A percentile compares a stretch with the other conserved stretches of the same genome.
These are phyloP conservation scores for Achlya hypogyna DNA, from an alignment of 352 stramenopile species.

Conservation along the genomic window DNA sequence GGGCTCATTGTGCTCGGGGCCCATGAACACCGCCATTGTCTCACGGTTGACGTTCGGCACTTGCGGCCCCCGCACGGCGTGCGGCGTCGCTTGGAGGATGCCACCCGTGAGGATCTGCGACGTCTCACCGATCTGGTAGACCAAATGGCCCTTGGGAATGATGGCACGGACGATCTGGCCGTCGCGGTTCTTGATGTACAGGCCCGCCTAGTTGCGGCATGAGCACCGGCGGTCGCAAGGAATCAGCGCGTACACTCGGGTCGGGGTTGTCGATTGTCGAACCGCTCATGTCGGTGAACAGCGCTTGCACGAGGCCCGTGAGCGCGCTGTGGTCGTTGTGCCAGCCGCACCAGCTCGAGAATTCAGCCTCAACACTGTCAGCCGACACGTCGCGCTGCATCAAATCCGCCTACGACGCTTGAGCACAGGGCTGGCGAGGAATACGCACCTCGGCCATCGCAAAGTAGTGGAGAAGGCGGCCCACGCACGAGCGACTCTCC, in stretches of 20 bases:
- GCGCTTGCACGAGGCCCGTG: conserved; percentile 89
- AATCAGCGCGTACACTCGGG: conserved; percentile 21
- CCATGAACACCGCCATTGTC: conserved; percentile 96
- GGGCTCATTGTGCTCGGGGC: conserved; percentile 80
- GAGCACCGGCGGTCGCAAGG: too few species aligned
- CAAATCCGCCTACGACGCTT: conserved; percentile 35
- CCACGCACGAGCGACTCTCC: conserved; percentile 86
- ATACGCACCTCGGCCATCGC: conserved; percentile 35
- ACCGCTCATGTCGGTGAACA: conserved; percentile 78
- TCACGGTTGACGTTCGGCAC: conserved; percentile 78
- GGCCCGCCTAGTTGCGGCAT: conserved; percentile 62
- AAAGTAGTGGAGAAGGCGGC: conserved; percentile 95
- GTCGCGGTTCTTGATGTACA: conserved; percentile 91
- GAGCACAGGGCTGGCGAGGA: background rate
- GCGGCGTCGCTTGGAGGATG: conserved; percentile 84
- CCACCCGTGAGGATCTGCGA: conserved; percentile 93
- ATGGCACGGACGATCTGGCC: conserved; percentile 84
- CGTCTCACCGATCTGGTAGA: conserved; percentile 94
- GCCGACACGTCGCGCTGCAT: conserved; percentile 30
- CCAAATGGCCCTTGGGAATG: conserved; percentile 79
- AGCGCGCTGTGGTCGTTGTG: conserved; percentile 95
- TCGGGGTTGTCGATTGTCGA: conserved; percentile 65
- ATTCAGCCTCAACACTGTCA: conserved; percentile 51
- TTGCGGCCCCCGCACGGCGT: conserved; percentile 80
- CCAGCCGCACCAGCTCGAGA: conserved; percentile 95